Percentiles rank a stretch among this genome's conserved stretches.
Evolutionary conservation across 176 grass and related monocot genomes (phyloP).

Genomic region (Themeda triandra): DNA sequence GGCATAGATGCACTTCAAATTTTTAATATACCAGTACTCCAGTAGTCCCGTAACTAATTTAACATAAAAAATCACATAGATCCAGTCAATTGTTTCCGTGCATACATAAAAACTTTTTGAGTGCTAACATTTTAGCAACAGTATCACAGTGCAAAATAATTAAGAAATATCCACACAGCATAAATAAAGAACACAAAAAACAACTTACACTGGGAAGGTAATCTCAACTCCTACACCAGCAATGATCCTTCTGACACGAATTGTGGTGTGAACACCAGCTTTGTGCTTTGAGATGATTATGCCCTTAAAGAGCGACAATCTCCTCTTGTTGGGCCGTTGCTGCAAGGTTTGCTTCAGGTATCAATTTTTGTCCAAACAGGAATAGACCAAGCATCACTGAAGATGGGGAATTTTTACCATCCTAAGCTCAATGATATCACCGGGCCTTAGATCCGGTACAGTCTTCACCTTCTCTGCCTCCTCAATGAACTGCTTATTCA

Average conservation of each 20-base stretch:
- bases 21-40: background rate
- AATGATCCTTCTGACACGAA: conserved; percentile 91
- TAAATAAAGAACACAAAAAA: background rate
- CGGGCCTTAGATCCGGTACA: conserved; percentile 82
- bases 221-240: conserved; percentile 93
- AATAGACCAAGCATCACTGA: background rate
- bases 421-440: conserved; percentile 93
- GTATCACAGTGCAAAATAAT: background rate
- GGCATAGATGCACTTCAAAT: background rate
- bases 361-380: conserved; percentile 3
- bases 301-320: conserved; percentile 85
- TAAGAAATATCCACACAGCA: conserved; percentile 1
- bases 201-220: conserved; percentile 97
- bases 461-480: conserved; percentile 76
- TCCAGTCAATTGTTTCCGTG: background rate
- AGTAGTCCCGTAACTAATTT: background rate
- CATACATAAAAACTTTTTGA: background rate
- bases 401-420: conserved; percentile 48
- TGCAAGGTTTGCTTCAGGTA: conserved; percentile 24
- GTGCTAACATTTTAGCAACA: background rate
- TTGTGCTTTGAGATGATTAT: conserved; percentile 96
- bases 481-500: conserved; percentile 88
- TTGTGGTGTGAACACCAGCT: conserved; percentile 88
- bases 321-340: conserved; percentile 93
- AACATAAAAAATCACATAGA: background rate